Conservation (phyloP, 306 rosid species). For the Luffa aegyptiaca region DNA sequence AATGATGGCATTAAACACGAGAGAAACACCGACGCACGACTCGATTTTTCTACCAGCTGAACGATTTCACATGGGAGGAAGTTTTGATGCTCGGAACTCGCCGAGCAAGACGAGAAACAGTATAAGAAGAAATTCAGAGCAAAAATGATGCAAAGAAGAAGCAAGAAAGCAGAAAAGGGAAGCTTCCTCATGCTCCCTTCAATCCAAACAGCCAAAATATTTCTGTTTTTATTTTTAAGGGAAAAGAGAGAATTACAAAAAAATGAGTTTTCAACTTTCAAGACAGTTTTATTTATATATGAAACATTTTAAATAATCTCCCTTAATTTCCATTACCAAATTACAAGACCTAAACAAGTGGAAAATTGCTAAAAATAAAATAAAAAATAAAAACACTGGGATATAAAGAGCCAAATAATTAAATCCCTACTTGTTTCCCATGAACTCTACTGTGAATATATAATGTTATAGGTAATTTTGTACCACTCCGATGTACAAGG, state of each 20-base stretch:
- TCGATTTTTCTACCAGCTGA: not conserved
- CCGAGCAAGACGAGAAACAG: not conserved
- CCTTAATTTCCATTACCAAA: too few species aligned
- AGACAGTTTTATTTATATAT: not conserved
- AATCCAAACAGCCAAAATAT: not conserved
- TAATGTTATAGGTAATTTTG: too few species aligned
- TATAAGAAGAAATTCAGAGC: not conserved
- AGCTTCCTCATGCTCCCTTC: not conserved
- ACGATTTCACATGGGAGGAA: not conserved
- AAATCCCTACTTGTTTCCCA: too few species aligned
- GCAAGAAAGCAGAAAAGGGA: not conserved
- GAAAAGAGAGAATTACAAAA: too few species aligned
- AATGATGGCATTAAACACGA: not conserved
- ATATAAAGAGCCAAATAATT: too few species aligned
- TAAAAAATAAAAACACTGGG: too few species aligned
- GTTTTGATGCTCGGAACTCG: not conserved
- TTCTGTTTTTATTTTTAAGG: too few species aligned
- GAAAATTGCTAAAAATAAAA: too few species aligned
- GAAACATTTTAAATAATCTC: not conserved
- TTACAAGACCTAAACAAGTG: too few species aligned
- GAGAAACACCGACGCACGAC: not conserved
- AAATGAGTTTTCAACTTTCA: not conserved
- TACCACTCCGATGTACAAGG: too few species aligned
- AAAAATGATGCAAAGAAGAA: not conserved
- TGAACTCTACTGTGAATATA: too few species aligned